Conservation (phyloP, 768 basidiomycete genomes). For the Tricholoma terreum region DNA sequence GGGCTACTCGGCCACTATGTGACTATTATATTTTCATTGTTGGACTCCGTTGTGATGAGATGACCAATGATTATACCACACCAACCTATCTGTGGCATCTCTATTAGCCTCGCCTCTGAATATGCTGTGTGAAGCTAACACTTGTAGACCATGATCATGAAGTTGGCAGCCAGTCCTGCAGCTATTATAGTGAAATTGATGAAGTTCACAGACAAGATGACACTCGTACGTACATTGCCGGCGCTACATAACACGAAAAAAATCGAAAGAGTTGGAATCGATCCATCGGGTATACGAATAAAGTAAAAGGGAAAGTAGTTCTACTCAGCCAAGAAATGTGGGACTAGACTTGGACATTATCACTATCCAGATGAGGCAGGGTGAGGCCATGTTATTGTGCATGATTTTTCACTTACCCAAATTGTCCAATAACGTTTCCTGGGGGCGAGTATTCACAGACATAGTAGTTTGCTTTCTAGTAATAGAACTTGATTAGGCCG, state of each 20-base stretch:
- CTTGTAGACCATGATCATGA: too few species aligned
- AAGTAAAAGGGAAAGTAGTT: neutral
- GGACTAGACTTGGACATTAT: constrained; percentile 43
- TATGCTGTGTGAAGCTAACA: too few species aligned
- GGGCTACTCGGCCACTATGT: too few species aligned
- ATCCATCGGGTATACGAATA: constrained; percentile 5
- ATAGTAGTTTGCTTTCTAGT: constrained; percentile 51
- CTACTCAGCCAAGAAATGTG: neutral
- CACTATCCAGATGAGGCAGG: constrained; percentile 20
- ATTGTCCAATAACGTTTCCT: constrained; percentile 64
- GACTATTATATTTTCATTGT: too few species aligned
- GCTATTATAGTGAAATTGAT: too few species aligned
- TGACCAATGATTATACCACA: too few species aligned
- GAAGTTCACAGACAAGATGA: too few species aligned
- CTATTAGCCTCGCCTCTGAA: too few species aligned
- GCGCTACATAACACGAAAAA: neutral
- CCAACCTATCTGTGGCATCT: too few species aligned
- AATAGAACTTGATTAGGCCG: constrained; percentile 4
- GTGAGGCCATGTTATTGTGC: neutral
- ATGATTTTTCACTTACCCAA: constrained; percentile 43
- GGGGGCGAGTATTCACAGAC: constrained; percentile 68
- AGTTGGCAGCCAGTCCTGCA: too few species aligned
- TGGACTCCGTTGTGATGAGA: too few species aligned
- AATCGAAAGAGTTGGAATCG: constrained; percentile 6
- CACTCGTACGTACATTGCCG: neutral